phyloP scores from a whole-genome alignment of 257 asterid genomes.

The Pogostemon cablin region DNA sequence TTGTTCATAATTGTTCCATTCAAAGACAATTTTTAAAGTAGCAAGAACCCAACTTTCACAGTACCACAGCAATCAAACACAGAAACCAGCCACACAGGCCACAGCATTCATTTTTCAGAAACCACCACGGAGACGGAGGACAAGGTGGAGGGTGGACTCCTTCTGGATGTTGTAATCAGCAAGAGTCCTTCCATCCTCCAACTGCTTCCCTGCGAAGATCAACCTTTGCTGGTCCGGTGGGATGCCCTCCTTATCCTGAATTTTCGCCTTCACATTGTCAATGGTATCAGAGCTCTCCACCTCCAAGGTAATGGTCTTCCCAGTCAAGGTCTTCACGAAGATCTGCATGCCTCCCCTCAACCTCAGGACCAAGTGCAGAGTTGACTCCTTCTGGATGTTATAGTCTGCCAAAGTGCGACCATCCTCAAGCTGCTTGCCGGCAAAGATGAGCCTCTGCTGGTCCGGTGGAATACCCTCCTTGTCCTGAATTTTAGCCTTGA shows the following conservation, averaged over 20 bases:
- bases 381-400: conserved; percentile 70
- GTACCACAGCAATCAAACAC: too few relatives aligned
- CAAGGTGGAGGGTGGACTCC: too few relatives aligned
- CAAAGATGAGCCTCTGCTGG: conserved; percentile 80
- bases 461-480: conserved; percentile 88
- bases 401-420: conserved; percentile 70
- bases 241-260: conserved; percentile 79
- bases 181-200: conserved; percentile 68
- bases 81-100: too few relatives aligned
- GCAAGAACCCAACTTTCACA: too few relatives aligned
- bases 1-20: too few relatives aligned
- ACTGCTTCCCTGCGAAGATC: conserved; percentile 72
- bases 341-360: conserved; percentile 75
- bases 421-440: conserved; percentile 72
- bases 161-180: conserved; percentile 67
- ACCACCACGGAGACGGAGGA: too few relatives aligned
- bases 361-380: conserved; percentile 68
- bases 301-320: conserved; percentile 75
- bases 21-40: too few relatives aligned
- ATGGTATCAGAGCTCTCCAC: conserved; percentile 74
- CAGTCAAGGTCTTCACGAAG: conserved; percentile 63
- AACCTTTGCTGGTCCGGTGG: conserved; percentile 93
- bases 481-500: conserved; percentile 71
- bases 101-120: too few relatives aligned
- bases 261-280: conserved; percentile 68